phyloP scores from a whole-genome alignment of 768 basidiomycete species.

The Coprinopsis strossmayeri region DNA sequence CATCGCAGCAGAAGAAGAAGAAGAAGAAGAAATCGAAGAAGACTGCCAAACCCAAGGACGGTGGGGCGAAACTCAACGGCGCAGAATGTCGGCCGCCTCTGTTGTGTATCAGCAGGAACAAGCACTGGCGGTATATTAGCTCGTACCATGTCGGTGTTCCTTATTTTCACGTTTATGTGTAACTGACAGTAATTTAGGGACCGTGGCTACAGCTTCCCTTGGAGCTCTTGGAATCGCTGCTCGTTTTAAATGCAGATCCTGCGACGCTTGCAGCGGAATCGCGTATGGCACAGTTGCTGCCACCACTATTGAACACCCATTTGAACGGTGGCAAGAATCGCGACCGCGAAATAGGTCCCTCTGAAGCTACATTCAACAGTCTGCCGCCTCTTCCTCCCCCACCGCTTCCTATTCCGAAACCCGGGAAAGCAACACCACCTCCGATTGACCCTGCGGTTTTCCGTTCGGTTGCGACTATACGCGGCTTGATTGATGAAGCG shows the following conservation, averaged over 20 bases:
- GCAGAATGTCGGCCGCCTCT: slow-evolving; percentile 52
- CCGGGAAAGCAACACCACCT: slow-evolving; percentile 69
- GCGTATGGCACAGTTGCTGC: slow-evolving; percentile 29
- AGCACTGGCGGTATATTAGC: slow-evolving; percentile 92
- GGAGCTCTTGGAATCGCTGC: slow-evolving; percentile 78
- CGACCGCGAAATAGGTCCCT: slow-evolving; percentile 41
- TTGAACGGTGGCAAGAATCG: slow-evolving; percentile 27
- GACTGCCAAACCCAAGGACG: slow-evolving; percentile 34
- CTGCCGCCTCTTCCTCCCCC: slow-evolving; percentile 35
- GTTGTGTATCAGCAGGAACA: slow-evolving; percentile 86
- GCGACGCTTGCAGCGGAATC: slow-evolving; percentile 48
- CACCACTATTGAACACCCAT: slow-evolving; percentile 21
- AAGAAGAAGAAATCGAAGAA: slow-evolving; percentile 13
- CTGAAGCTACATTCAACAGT: slow-evolving; percentile 34
- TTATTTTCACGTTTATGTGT: slow-evolving; percentile 9
- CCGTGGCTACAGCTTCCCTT: slow-evolving; percentile 88
- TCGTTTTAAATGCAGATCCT: slow-evolving; percentile 73
- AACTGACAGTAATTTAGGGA: slow-evolving; percentile 45
- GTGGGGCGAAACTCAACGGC: slow-evolving; percentile 22
- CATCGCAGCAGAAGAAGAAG: slow-evolving; percentile 8
- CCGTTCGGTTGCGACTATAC: slow-evolving; percentile 64
- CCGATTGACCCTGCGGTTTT: slow-evolving; percentile 90
- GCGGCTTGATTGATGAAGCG: slow-evolving; percentile 83
- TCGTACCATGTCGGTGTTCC: slow-evolving; percentile 68
- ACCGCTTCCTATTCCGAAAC: slow-evolving; percentile 45